Base-by-base conservation (phyloP, 2,329 filamentous ascomycete species). In the Byssothecium circinans region DNA sequence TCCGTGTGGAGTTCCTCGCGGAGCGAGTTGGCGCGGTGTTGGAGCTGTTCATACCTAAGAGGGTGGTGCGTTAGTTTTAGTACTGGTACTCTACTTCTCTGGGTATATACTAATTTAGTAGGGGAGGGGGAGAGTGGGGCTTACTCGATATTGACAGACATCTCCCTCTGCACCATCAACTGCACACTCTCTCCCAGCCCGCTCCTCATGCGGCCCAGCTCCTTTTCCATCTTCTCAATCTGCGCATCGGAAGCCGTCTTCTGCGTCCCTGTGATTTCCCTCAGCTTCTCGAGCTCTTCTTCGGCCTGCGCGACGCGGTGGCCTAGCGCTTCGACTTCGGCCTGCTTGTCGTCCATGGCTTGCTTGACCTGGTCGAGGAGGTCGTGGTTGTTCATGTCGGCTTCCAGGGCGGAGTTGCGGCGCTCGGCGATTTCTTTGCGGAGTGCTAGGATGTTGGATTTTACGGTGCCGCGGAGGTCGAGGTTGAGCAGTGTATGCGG, bases 161-260 rank as follows among this genome's bases (percentile, higher is more conserved):
- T 96, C 76, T 97, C 91, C 45, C 89, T 81, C 72, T 96, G 92
- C 70, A 96, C 91, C 81, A 96, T 87, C 39, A 95, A 73, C 72
- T 96, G 89, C 43, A 96, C 88, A 27, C 86, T 91, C 70, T 96
- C 92, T 2, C 84, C 86, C 23, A 96, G 77, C 10, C 86, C 87
- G 2, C 87, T 83, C 34, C 91, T 82, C 89, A 97, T 95, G 69
- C 91, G 89, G 38, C 89, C 88, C n/a, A 99, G 77, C 70, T 99
- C 91, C 73, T 96, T 96, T 74, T 99, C 94, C 87, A 96, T 95
- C 77, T 94, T 94, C 73, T 99, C 94, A 62, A 99, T 96, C 70
- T 97, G 92, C 8, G 91, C 85, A 68, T 97, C 94, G 2, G 86
- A 89, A 7, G 86, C 87, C 68, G 92, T 83, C 74, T 95, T 95